These are phyloP conservation scores for Cryptococcus sp. DNA, from an alignment of 1,284 basidiomycete genomes.

Conservation along the genomic window DNA sequence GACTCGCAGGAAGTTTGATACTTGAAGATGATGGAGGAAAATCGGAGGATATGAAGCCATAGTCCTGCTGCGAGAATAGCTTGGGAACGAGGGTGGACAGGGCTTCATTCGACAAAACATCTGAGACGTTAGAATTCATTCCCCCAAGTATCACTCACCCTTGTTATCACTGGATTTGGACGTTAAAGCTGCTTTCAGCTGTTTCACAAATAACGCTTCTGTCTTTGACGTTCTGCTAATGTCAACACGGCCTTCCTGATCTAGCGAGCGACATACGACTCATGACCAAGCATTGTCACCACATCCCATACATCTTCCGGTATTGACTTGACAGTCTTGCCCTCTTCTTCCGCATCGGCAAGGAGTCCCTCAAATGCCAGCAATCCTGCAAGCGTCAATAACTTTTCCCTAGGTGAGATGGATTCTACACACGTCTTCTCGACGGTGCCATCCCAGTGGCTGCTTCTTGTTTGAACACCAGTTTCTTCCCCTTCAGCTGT, in stretches of 20 bases:
- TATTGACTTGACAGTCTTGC: slow-evolving; percentile 15
- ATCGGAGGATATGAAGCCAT: slow-evolving; percentile 32
- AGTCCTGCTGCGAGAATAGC: slow-evolving; percentile 31
- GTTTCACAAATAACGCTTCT: slow-evolving; percentile 28
- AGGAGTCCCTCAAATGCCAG: slow-evolving; percentile 22
- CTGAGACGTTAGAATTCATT: slow-evolving; percentile 5
- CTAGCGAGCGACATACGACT: slow-evolving; percentile 19
- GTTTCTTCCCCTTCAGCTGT: slow-evolving; percentile 26
- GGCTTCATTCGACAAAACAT: slow-evolving; percentile 17
- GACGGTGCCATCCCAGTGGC: slow-evolving; percentile 13
- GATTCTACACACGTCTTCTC: slow-evolving; percentile 17
- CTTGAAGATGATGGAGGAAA: slow-evolving; percentile 17
- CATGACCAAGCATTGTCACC: slow-evolving; percentile 36
- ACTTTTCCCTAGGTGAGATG: not conserved
- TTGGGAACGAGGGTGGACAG: slow-evolving; percentile 21
- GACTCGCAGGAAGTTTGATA: slow-evolving; percentile 23
- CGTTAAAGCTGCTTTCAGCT: slow-evolving; percentile 19
- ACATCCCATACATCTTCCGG: slow-evolving; percentile 31
- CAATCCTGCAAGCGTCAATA: slow-evolving; percentile 10
- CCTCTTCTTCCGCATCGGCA: slow-evolving; percentile 26
- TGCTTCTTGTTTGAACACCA: slow-evolving; percentile 25
- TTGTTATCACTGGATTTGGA: not conserved
- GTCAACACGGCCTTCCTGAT: not conserved
- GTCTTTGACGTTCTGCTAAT: slow-evolving; percentile 18
- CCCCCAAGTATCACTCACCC: not conserved